Percentiles rank a stretch among this genome's conserved stretches.
phyloP scores from a whole-genome alignment of 2,329 filamentous ascomycete genomes.

The Sporothrix luriei region DNA sequence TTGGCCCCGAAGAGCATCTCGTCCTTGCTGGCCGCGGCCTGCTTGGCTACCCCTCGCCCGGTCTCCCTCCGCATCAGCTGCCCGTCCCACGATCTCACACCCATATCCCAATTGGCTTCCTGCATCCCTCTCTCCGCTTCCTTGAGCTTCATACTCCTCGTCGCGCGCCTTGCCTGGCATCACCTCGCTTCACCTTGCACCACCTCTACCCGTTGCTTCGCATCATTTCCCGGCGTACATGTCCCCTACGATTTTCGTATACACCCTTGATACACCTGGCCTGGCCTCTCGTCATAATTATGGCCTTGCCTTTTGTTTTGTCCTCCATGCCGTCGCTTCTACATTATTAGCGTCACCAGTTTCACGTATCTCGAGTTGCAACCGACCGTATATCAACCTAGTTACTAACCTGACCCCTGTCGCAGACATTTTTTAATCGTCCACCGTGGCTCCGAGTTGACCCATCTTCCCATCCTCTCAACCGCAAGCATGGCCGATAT shows the following conservation, averaged over 20 bases:
- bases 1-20: neutral
- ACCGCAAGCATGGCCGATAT: conserved; percentile 54
- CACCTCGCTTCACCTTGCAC: neutral
- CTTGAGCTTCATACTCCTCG: neutral
- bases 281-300: neutral
- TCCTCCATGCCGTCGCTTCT: neutral
- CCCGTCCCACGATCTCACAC: neutral
- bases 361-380: neutral
- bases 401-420: neutral
- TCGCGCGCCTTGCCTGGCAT: neutral
- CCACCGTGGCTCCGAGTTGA: conserved; percentile 34
- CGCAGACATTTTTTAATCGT: neutral
- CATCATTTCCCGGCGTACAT: neutral
- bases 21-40: neutral
- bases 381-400: neutral
- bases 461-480: neutral
- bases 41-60: neutral
- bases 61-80: neutral
- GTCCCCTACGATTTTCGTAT: neutral
- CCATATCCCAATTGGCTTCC: neutral
- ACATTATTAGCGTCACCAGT: neutral
- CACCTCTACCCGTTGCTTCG: neutral
- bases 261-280: neutral
- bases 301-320: neutral
- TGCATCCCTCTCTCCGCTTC: neutral